Base-by-base conservation (phyloP, 305 asterid genomes). In the Petunia hybrid region DNA sequence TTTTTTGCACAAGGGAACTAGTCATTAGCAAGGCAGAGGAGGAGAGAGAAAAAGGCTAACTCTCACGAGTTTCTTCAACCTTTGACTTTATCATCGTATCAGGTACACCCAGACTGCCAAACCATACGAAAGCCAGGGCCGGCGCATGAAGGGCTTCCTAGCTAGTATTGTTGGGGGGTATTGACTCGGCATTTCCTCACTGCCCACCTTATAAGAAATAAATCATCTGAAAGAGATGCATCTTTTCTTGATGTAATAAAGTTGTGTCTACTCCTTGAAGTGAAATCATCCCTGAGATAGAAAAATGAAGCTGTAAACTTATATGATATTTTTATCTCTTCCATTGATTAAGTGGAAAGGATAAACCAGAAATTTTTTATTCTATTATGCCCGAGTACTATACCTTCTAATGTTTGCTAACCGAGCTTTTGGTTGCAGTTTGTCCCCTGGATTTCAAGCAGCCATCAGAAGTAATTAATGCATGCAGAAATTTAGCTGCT, bases 391-490 rank as follows among this genome's bases (percentile, higher is more conserved):
- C 45, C 35, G 51, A 71, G 62, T 12, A 13, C 35, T 48, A 35
- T 42, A 71, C 78, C 62, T 46, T 36, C 60, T 71, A 51, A 71
- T 2, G 45, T 12, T 31, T 71, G 62, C 12, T 31, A 31, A 46
- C 61, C 45, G 12, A 71, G 6, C 77, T 6, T 22, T 81, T 63
- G 76, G 66, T 57, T 91, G 86, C 90, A 95, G 99, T 87, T 78
- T 96, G 99, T 84, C 99, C 99, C 9, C 89, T 96, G 89, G 92
- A 92, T 46, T 89, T 96, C 81, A 87, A 88, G 81, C 93, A 87
- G 55, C 99, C 99, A 56, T 80, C 87, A 53, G 98, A 94, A 82
- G 98, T 94, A 77, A 92, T 91, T 79, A 82, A 86, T 59, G 91
- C 97, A 65, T 96, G 99, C 88, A 91, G 85, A 70, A 92, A 91